Evolutionary conservation across 2,329 filamentous ascomycete genomes (phyloP).

Genomic region (Paecilomyces niveus): DNA sequence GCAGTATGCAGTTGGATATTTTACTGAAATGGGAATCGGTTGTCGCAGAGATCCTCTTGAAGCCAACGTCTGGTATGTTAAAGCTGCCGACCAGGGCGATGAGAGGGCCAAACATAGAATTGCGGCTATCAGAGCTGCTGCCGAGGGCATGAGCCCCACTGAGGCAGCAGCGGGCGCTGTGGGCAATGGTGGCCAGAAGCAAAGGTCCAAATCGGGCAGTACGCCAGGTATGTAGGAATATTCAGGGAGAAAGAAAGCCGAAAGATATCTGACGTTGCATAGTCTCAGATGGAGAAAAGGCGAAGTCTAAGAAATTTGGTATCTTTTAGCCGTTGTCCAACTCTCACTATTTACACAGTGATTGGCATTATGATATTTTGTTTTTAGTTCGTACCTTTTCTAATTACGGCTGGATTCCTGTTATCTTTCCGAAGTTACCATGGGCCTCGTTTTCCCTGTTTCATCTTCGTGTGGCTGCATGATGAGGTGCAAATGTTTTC

Average conservation of each 20-base stretch:
- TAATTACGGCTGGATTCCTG: background rate
- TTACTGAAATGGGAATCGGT: slow-evolving; percentile 97
- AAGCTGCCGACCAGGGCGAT: slow-evolving; percentile 85
- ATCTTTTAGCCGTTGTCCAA: background rate
- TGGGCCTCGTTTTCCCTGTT: background rate
- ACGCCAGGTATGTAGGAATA: background rate
- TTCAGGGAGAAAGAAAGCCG: background rate
- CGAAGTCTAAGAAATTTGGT: background rate
- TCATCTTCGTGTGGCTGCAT: background rate
- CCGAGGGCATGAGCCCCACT: slow-evolving; percentile 46
- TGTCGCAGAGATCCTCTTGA: slow-evolving; percentile 91
- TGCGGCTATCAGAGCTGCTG: slow-evolving; percentile 77
- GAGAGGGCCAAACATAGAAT: slow-evolving; percentile 82
- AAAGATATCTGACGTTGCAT: background rate
- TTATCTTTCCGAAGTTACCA: background rate
- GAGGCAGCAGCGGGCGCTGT: slow-evolving; percentile 16
- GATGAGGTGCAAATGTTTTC: background rate
- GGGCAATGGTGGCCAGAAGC: slow-evolving; percentile 6
- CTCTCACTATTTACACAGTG: background rate
- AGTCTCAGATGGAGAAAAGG: background rate
- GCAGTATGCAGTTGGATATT: slow-evolving; percentile 94
- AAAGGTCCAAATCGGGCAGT: slow-evolving; percentile 1
- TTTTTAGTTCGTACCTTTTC: background rate
- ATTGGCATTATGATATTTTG: background rate
- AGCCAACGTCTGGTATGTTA: slow-evolving; percentile 97